phyloP scores from a whole-genome alignment of 768 basidiomycete genomes.

The Leccinum disarticulatum region DNA sequence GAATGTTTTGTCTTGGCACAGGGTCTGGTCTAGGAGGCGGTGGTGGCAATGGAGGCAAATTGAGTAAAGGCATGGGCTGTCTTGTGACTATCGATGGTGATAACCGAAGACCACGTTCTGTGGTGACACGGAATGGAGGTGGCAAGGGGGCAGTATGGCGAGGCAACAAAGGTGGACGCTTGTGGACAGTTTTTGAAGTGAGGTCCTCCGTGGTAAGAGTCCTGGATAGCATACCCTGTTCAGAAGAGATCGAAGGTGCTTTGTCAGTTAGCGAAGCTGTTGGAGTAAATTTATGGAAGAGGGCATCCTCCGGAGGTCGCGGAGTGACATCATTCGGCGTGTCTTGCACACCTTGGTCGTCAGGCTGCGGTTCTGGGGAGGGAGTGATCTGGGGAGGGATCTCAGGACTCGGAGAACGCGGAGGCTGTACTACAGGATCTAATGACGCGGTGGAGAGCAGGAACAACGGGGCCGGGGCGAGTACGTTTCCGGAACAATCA shows the following conservation, averaged over 20 bases:
- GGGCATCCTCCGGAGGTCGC: conserved; percentile 11
- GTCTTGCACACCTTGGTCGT: conserved; percentile 9
- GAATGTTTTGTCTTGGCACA: conserved; percentile 22
- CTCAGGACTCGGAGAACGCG: conserved; percentile 4
- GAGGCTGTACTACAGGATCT: conserved; percentile 9
- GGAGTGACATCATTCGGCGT: conserved; percentile 14
- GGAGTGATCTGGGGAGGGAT: conserved; percentile 7
- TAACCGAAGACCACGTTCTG: conserved; percentile 41
- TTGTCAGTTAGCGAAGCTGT: conserved; percentile 3
- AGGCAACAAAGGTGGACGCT: conserved; percentile 7
- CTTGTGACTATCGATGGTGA: conserved; percentile 47
- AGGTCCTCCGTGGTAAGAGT: neutral
- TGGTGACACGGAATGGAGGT: conserved; percentile 23
- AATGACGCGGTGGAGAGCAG: conserved; percentile 12
- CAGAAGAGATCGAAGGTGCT: conserved; percentile 1
- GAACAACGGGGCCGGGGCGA: conserved; percentile 18
- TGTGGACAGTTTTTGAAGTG: conserved; percentile 2
- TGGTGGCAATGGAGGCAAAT: conserved; percentile 49
- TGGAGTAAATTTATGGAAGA: conserved; percentile 13
- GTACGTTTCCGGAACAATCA: conserved; percentile 6
- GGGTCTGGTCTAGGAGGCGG: conserved; percentile 18
- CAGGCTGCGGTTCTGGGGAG: conserved; percentile 1
- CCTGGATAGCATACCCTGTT: neutral
- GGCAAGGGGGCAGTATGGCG: conserved; percentile 17
- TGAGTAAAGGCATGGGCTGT: conserved; percentile 46